Conservation (phyloP, 441 rosid genomes). For the Erodium chrysanthum region DNA sequence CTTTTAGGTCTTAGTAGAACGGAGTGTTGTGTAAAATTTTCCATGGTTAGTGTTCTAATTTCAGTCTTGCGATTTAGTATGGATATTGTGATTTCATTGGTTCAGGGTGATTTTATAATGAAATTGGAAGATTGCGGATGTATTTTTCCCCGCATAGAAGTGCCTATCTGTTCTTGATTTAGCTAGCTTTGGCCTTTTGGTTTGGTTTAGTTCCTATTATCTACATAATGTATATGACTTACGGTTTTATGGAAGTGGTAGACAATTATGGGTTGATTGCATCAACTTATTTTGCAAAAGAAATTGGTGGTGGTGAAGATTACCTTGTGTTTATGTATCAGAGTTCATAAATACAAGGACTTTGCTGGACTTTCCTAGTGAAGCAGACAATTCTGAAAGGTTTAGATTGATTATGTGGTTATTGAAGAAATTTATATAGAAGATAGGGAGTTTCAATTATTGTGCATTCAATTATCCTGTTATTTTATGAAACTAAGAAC, state of each 20-base stretch:
- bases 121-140: background rate
- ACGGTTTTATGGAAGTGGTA: background rate
- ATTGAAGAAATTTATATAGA: background rate
- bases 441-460: background rate
- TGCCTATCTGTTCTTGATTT: background rate
- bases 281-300: background rate
- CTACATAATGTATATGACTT: background rate
- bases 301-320: background rate
- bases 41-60: background rate
- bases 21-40: background rate
- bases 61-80: too few relatives aligned
- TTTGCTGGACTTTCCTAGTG: background rate
- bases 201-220: background rate
- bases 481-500: background rate
- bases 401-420: background rate
- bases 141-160: background rate
- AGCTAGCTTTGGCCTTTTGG: too few relatives aligned
- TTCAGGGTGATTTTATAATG: background rate
- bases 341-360: background rate
- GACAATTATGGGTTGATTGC: background rate
- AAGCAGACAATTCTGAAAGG: background rate
- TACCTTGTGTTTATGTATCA: background rate
- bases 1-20: background rate
- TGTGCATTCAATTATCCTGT: background rate
- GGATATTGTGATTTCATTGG: background rate